Evolutionary conservation across 345 rosid genomes (phyloP).

Genomic region (Bruguiera sexangula): DNA sequence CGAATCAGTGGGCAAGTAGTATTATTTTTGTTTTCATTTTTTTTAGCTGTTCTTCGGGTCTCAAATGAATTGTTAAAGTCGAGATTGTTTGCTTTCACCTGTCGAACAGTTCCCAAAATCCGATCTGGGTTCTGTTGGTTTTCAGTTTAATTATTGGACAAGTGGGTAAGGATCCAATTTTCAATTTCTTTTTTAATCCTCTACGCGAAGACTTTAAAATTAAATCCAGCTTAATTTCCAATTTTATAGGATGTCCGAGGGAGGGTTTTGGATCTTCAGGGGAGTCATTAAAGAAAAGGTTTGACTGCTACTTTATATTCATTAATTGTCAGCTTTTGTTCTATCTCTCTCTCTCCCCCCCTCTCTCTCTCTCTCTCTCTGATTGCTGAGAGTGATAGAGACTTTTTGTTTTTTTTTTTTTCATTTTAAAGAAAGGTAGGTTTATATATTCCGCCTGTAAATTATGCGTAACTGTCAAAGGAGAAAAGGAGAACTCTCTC

Average conservation of each 20-base stretch:
- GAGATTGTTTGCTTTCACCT: not conserved
- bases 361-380: conserved; percentile 5
- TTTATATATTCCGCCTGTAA: conserved; percentile 7
- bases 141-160: conserved; percentile 27
- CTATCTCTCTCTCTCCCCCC: not conserved
- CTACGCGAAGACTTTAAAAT: not conserved
- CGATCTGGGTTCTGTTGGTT: conserved; percentile 22
- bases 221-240: conserved; percentile 24
- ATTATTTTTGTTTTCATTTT: not conserved
- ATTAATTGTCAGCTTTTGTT: not conserved
- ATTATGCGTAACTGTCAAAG: conserved; percentile 16
- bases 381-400: conserved; percentile 16
- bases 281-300: conserved; percentile 25
- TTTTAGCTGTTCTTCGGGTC: conserved; percentile 2
- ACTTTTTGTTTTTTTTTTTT: too few species aligned
- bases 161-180: conserved; percentile 13
- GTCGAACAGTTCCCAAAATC: conserved; percentile 5
- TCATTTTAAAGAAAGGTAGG: conserved; percentile 1
- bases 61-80: not conserved
- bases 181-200: not conserved
- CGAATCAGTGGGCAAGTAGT: too few species aligned
- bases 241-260: too few species aligned
- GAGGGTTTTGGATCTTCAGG: conserved; percentile 19
- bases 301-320: conserved; percentile 29
- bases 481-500: conserved; percentile 12